Evolutionary conservation across 257 asterid species (phyloP).

Genomic region (Thymus quinquecostatus): DNA sequence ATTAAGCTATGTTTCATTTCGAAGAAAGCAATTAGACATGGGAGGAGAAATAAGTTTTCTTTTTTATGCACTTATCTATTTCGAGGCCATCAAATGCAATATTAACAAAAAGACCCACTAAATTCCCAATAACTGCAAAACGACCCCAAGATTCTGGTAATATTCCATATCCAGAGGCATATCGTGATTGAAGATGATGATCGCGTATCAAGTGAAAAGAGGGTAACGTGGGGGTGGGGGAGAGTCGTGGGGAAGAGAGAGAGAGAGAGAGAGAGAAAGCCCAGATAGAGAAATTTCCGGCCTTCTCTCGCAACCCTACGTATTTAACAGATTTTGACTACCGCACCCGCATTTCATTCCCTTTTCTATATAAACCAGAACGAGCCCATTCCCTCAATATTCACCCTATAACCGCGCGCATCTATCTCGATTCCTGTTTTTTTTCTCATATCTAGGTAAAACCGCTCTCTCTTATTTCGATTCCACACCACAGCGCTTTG

Average conservation of each 20-base stretch:
- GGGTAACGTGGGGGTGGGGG: conserved; percentile 25
- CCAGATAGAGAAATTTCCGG: conserved; percentile 22
- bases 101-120: background rate
- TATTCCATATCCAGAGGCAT: background rate
- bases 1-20: no score
- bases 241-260: conserved; percentile 1
- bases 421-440: conserved; percentile 18
- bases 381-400: conserved; percentile 3
- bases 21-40: no score
- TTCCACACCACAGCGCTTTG: background rate
- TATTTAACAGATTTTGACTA: conserved; percentile 11
- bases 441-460: conserved; percentile 36
- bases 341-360: background rate
- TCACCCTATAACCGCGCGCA: conserved; percentile 20
- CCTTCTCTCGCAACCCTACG: conserved; percentile 38
- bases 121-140: background rate
- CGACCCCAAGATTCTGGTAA: conserved; percentile 13
- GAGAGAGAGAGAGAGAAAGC: conserved; percentile 8
- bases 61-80: no score
- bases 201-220: background rate
- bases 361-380: background rate
- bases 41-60: no score
- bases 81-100: background rate
- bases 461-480: conserved; percentile 12
- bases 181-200: background rate